Evolutionary conservation across 1,284 basidiomycete species (phyloP), one percentile per base, ranked within the genome.

Genomic region (Calocybe gambosa): DNA sequence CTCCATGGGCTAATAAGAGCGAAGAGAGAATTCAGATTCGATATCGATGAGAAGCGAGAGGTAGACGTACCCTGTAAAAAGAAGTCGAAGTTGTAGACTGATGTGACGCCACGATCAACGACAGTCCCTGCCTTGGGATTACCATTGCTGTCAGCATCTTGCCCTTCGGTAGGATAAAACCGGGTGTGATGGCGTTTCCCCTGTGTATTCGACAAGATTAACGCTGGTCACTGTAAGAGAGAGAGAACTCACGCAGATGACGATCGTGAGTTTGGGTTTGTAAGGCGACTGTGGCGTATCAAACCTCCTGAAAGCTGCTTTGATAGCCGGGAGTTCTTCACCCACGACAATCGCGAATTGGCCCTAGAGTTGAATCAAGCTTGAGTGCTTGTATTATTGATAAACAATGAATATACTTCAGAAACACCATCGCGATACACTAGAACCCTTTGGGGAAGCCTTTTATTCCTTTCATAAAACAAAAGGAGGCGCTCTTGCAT

Each of bases 121-220:
- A 89, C 82, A 8, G 85, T 88, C 5, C 86, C 86, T 3, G 86
- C 74, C 42, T 70, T 73, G 1, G 85, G 81, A 51, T 89, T 89
- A 0, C 82, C 83, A 45, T 85, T 75, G 1, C 55, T 41, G 45
- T 82, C 83, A 0, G 78, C 83, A 33, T 76, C 64, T 8, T 57
- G 57, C 1, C 60, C 60, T 28, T 77, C 71, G 2, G 78, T 82
- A 2, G 88, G 85, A 59, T 79, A 90, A 69, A 91, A 90, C 10
- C 88, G 80, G 8, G 88, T 88, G 59, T 91, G 85, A 54, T 91
- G 89, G 1, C 89, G 77, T 65, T 91, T 91, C 16, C 83, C 70
- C 67, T 67, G 39, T 26, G 42, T 28, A 35, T 18, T 13, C 21
- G 19, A 29, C 20, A 37, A 16, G 40, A 20, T 25, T 6, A 19